Conservation (phyloP, 2,329 filamentous ascomycete species). For the Nemania diffusa region DNA sequence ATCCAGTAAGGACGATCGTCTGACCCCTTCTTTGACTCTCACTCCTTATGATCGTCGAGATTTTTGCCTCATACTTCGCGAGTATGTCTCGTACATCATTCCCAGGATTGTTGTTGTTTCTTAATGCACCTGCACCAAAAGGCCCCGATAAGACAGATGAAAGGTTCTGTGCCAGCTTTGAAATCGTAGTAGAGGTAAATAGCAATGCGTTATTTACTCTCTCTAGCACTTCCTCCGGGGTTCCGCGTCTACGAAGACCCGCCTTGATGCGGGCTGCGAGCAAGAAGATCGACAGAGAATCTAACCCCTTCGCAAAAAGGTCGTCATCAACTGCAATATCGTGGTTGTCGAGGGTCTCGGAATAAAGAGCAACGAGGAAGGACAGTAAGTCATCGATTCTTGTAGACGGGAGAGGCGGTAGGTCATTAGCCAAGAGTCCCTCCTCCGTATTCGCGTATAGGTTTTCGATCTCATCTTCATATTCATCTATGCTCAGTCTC, state of each 20-base stretch:
- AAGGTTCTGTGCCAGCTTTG: conserved; percentile 21
- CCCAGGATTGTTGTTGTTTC: neutral
- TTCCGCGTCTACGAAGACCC: conserved; percentile 36
- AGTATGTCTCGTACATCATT: conserved; percentile 15
- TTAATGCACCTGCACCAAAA: neutral
- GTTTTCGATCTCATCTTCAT: conserved; percentile 42
- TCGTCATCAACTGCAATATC: conserved; percentile 40
- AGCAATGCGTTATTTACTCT: conserved; percentile 27
- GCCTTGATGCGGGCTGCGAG: conserved; percentile 42
- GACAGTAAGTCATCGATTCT: conserved; percentile 30
- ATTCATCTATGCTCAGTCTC: conserved; percentile 40
- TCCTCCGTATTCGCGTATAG: conserved; percentile 41
- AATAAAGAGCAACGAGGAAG: conserved; percentile 39
- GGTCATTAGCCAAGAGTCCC: conserved; percentile 35
- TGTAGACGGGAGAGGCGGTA: conserved; percentile 36
- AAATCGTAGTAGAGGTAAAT: conserved; percentile 30
- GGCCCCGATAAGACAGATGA: conserved; percentile 23
- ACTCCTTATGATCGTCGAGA: conserved; percentile 16
- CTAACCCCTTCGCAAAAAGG: conserved; percentile 40
- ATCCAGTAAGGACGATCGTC: conserved; percentile 35
- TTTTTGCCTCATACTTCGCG: conserved; percentile 27
- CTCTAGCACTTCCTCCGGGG: conserved; percentile 30
- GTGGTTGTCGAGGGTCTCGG: conserved; percentile 35
- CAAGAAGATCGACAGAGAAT: conserved; percentile 42
- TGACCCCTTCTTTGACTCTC: conserved; percentile 5